phyloP scores from a whole-genome alignment of 2,329 filamentous ascomycete species.

The Rosellinia necatrix region DNA sequence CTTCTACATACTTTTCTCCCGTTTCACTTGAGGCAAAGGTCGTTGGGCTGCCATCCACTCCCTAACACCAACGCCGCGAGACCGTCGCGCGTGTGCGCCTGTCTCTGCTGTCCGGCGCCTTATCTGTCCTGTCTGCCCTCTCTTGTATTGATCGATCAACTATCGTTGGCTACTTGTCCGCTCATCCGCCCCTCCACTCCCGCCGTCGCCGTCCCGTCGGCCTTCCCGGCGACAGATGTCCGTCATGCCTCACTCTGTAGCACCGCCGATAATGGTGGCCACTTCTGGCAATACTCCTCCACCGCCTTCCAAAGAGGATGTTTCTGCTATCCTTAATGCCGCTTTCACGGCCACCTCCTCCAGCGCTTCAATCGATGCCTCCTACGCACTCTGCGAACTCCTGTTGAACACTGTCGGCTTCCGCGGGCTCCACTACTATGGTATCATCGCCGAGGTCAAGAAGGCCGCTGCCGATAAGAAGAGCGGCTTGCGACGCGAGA shows the following conservation, averaged over 20 bases:
- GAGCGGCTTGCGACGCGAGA: constrained; percentile 81
- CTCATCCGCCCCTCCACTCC: neutral
- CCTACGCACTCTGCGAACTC: constrained; percentile 64
- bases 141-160: neutral
- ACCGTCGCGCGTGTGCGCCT: constrained; percentile 22
- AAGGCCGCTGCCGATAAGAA: constrained; percentile 94
- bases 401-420: constrained; percentile 60
- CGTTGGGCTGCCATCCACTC: constrained; percentile 17
- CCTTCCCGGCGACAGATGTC: constrained; percentile 38
- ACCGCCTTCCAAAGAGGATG: constrained; percentile 68
- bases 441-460: constrained; percentile 59
- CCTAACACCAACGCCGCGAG: constrained; percentile 25
- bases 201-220: neutral
- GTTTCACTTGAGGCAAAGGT: constrained; percentile 16
- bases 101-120: constrained; percentile 11
- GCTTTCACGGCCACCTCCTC: constrained; percentile 74
- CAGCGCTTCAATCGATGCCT: constrained; percentile 68
- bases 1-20: constrained; percentile 8
- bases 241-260: constrained; percentile 57
- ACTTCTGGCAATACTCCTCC: constrained; percentile 50
- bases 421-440: constrained; percentile 57
- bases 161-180: neutral
- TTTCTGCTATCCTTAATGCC: constrained; percentile 66
- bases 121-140: neutral
- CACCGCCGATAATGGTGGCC: constrained; percentile 55